Evolutionary conservation across 805 yeast species (phyloP).

Genomic region (Lachancea fermentati): DNA sequence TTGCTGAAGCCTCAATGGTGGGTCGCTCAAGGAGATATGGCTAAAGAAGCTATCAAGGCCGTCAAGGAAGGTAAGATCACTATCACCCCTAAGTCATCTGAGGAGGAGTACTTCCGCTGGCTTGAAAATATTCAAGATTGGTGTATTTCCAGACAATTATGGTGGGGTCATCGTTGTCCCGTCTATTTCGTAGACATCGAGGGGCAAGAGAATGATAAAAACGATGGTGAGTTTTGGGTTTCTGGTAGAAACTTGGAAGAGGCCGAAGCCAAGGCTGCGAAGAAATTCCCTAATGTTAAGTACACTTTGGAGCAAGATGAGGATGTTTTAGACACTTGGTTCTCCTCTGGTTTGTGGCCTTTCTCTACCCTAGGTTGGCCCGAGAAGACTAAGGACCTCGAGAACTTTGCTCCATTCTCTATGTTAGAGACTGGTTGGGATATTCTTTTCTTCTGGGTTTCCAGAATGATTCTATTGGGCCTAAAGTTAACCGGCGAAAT

Average conservation of each 20-base stretch:
- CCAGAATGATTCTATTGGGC: slow-evolving; percentile 91
- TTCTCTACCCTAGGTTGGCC: slow-evolving; percentile 98
- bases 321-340: slow-evolving; percentile 98
- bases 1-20: slow-evolving; percentile 99
- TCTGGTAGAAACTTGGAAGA: slow-evolving; percentile 81
- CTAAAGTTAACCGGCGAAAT: slow-evolving; percentile 82
- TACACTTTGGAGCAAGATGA: slow-evolving; percentile 90
- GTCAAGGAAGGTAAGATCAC: slow-evolving; percentile 76
- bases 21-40: slow-evolving; percentile 89
- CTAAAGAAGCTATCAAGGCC: slow-evolving; percentile 77
- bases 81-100: slow-evolving; percentile 84
- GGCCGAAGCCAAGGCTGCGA: slow-evolving; percentile 75
- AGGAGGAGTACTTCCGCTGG: slow-evolving; percentile 93
- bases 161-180: slow-evolving; percentile 99
- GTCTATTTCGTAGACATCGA: slow-evolving; percentile 83
- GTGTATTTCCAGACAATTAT: slow-evolving; percentile 92
- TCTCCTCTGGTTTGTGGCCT: slow-evolving; percentile 97
- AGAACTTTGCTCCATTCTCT: slow-evolving; percentile 80
- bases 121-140: slow-evolving; percentile 94
- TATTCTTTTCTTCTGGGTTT: slow-evolving; percentile 97
- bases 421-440: slow-evolving; percentile 99
- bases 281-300: slow-evolving; percentile 62
- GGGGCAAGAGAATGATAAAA: slow-evolving; percentile 56
- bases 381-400: slow-evolving; percentile 63
- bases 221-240: slow-evolving; percentile 76